These are phyloP conservation scores for Poa pratensis DNA, from an alignment of 176 grass and related monocot genomes.

Conservation along the genomic window DNA sequence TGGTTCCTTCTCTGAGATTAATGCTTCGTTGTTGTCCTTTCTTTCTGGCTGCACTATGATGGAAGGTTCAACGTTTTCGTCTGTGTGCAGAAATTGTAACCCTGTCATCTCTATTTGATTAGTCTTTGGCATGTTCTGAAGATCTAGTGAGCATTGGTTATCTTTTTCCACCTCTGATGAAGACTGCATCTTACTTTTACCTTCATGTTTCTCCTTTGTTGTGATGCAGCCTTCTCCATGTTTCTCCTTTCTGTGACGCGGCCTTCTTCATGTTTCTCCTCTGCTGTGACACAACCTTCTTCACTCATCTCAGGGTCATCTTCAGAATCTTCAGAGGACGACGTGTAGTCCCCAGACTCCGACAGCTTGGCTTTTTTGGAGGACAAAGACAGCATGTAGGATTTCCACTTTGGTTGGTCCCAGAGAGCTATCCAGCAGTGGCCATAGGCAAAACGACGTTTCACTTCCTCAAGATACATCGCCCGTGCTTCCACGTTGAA, in stretches of 20 bases:
- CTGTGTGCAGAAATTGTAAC: background rate
- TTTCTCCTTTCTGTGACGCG: constrained; percentile 10
- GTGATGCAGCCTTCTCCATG: constrained; percentile 24
- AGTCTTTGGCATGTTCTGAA: background rate
- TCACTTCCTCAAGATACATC: constrained; percentile 39
- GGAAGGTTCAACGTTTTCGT: constrained; percentile 1
- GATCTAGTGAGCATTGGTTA: constrained; percentile 25
- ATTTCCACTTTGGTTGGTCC: constrained; percentile 49
- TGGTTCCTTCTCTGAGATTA: background rate
- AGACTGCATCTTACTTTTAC: background rate
- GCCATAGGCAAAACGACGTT: constrained; percentile 29
- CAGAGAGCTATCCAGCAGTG: constrained; percentile 47
- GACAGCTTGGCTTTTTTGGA: constrained; percentile 25
- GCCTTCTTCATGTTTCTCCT: constrained; percentile 3
- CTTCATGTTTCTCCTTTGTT: constrained; percentile 13
- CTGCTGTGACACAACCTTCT: constrained; percentile 22
- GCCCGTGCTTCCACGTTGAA: constrained; percentile 33
- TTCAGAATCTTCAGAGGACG: constrained; percentile 38
- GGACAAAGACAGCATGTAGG: constrained; percentile 40
- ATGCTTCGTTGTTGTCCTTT: background rate
- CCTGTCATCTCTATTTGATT: background rate
- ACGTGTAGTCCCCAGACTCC: constrained; percentile 8
- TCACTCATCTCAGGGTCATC: constrained; percentile 32
- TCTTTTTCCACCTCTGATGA: constrained; percentile 42
- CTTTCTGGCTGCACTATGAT: background rate